Conservation (phyloP, 2,329 filamentous ascomycete species). For the Trichoderma breve region DNA sequence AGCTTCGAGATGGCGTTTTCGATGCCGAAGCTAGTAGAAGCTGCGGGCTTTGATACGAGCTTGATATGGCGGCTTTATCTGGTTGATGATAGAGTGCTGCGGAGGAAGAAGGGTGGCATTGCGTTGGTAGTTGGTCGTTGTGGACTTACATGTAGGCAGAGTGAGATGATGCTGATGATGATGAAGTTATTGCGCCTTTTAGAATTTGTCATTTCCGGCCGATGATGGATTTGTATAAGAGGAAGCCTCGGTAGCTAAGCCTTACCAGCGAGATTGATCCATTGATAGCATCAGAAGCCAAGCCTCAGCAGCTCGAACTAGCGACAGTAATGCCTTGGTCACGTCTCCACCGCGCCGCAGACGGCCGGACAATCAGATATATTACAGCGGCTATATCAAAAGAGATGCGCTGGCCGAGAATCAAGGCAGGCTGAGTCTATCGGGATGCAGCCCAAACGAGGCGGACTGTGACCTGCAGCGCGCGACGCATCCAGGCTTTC, state of each 20-base stretch:
- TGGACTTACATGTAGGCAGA: background rate
- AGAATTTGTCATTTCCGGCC: background rate
- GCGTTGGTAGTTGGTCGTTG: background rate
- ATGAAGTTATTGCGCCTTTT: background rate
- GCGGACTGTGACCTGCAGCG: background rate
- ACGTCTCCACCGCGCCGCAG: background rate
- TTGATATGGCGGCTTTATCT: background rate
- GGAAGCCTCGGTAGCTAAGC: background rate
- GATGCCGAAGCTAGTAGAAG: background rate
- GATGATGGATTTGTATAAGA: background rate
- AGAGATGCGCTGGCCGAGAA: background rate
- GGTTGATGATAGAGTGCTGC: background rate
- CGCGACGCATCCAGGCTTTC: background rate
- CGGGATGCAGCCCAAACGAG: background rate
- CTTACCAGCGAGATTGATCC: background rate
- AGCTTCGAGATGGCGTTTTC: background rate
- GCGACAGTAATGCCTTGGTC: background rate
- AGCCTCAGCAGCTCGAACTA: background rate
- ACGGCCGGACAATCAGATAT: background rate
- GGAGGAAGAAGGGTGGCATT: background rate
- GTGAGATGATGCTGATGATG: background rate
- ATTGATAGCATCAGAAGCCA: background rate
- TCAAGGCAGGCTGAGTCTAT: background rate
- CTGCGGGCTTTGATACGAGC: background rate
- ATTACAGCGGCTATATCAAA: background rate